A percentile compares a stretch with the other conserved stretches of the same genome.
These are phyloP conservation scores for Chloris gayana DNA, from an alignment of 176 grass and related monocot genomes.

Conservation along the genomic window DNA sequence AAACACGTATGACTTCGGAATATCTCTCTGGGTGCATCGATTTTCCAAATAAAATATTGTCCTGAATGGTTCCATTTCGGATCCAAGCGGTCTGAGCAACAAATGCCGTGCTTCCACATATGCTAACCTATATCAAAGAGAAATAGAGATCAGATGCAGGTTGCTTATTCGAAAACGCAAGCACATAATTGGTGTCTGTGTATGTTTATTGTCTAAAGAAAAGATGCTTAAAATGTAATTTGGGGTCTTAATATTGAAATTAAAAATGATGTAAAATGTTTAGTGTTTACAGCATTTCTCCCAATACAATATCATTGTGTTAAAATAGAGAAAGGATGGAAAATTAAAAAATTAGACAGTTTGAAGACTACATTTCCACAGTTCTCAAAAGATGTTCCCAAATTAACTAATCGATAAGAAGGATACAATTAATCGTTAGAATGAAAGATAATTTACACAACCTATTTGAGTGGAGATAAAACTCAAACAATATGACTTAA, in stretches of 20 bases:
- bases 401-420: background rate
- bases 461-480: background rate
- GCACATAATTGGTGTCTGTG: background rate
- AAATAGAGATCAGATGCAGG: background rate
- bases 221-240: background rate
- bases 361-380: background rate
- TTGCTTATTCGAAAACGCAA: background rate
- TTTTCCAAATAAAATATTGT: slow-evolving; percentile 76
- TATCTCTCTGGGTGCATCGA: slow-evolving; percentile 51
- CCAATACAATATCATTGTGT: background rate
- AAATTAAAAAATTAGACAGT: background rate
- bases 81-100: slow-evolving; percentile 75
- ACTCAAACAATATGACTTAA: background rate
- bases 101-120: slow-evolving; percentile 66
- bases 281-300: background rate
- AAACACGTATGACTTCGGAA: slow-evolving; percentile 45
- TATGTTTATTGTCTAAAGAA: background rate
- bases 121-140: slow-evolving; percentile 46
- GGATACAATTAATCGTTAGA: background rate
- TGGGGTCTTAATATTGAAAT: background rate
- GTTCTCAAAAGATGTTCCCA: background rate
- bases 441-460: background rate
- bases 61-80: slow-evolving; percentile 65
- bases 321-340: too few species aligned
- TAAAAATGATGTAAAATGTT: background rate